Conservation (phyloP, 164 flowering plant genomes). For the Dillenia suffruticosa region DNA sequence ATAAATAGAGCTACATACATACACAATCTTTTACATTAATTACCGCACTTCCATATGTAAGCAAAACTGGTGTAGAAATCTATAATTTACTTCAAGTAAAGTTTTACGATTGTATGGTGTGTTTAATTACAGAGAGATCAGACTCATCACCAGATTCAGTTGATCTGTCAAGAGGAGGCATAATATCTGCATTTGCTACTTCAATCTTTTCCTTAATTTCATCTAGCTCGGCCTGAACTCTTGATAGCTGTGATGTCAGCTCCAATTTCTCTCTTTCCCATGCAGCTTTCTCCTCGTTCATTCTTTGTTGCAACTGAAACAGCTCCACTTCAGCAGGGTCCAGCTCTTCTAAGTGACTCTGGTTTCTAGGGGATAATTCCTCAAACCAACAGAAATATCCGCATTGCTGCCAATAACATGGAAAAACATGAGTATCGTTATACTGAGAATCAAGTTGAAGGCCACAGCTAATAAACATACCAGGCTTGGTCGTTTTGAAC, state of each 20-base stretch:
- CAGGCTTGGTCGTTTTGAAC: constrained; percentile 3
- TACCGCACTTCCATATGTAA: too few species aligned
- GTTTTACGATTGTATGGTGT: background rate
- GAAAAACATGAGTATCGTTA: background rate
- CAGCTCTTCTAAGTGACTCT: constrained; percentile 6
- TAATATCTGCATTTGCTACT: constrained; percentile 3
- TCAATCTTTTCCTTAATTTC: constrained; percentile 6
- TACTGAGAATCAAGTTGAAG: background rate
- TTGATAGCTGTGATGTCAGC: constrained; percentile 13
- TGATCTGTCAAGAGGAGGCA: constrained; percentile 11
- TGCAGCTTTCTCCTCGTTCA: constrained; percentile 2
- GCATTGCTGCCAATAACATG: constrained; percentile 14
- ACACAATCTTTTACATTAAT: too few species aligned
- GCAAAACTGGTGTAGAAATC: too few species aligned
- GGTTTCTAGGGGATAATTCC: constrained; percentile 5
- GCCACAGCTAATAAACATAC: background rate
- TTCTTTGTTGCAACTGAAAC: background rate
- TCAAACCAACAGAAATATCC: constrained; percentile 17
- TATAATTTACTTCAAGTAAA: background rate
- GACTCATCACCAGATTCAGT: background rate
- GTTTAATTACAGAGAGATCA: constrained; percentile 5
- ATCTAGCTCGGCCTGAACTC: constrained; percentile 16
- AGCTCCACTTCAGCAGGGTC: constrained; percentile 3
- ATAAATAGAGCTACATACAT: too few species aligned
- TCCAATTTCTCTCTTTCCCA: constrained; percentile 15